Evolutionary conservation across 2,329 filamentous ascomycete genomes (phyloP), one percentile per base, ranked within the genome.

Genomic region (Phialocephala subalpina): DNA sequence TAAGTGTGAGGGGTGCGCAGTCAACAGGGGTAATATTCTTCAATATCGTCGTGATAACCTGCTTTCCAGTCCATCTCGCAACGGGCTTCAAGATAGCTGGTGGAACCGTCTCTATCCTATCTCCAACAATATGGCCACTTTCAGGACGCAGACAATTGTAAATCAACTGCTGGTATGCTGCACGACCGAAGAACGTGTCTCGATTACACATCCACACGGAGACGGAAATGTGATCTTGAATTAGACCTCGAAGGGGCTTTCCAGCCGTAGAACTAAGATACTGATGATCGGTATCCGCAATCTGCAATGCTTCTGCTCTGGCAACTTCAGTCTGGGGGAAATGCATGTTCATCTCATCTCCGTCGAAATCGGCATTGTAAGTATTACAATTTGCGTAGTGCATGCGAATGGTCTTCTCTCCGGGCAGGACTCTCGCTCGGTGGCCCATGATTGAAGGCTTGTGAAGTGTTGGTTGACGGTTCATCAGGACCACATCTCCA

Each of bases 301-400:
- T 90, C 72, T 94, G 92, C 72, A 97, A 86, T 1, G 96, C 96
- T 81, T 99, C 96, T 1, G 95, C 92, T 72, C 96, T 87, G 18
- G 96, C 96, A 70, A 98, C 85, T 77, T 98, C 97, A 73, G 97
- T 98, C 74, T 99, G 96, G 1, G 96, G 96, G 76, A 99, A 98
- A 80, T 99, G 96, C 94, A 99, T 97, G 79, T 99, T 99, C 96
- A 99, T 99, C 80, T 99, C 96, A 77, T 99, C 96, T 78, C 96
- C 96, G 76, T 99, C 97, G 76, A 99, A 99, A 84, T 99, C 96
- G 36, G 96, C 96, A 74, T 99, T 99, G 84, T 99, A 99, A 0
- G 96, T 97, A 76, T 99, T 99, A 79, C 96, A 98, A 78, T 99
- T 99, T 74, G 96, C 95, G 80, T 99, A 99, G 82, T 99, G 96